Base-by-base conservation (phyloP, 371 early-diverging fungal genomes). In the Umbelopsis sp. region DNA sequence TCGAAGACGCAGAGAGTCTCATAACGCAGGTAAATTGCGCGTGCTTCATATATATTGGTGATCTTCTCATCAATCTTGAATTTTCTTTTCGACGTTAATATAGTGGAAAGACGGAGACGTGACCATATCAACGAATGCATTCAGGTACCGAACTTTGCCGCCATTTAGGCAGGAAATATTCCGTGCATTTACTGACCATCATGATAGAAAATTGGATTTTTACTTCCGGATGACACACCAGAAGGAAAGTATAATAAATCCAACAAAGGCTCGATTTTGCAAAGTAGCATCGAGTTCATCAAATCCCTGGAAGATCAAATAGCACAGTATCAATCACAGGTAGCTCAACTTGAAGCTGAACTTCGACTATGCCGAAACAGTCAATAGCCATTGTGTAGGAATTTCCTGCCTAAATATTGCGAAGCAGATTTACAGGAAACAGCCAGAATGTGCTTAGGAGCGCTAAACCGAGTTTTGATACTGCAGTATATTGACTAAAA, bases 1-100 rank as follows among this genome's bases (percentile, higher is more conserved):
- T 9, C 85, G 97, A 25, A 89, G 94, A 32, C 90, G 98, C 69
- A 84, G 98, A 46, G 99, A 97, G 78, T 93, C 94, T 50, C 99
- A 98, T 84, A 98, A 98, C 76, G 96, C 96, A 16, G 57, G 57
- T 57, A 57, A 57, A 18, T 32, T 12, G 18, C 18, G 48, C 7
- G 20, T 48, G 48, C 18, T 29, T 12, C 25, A 29, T 16, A 25
- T 12, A 18, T 57, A n/a, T 14, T 6, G 3, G 22, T 18, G 57
- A 41, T 41, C 41, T 41, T 12, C 41, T 41, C 7, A 12, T 41
- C 0, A 41, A 41, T 7, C 7, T 1, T 12, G 0, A 41, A 10
- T 41, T 41, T 41, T 41, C 10, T 41, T 41, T 41, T 7, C 41
- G 2, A 41, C 12, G 7, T 41, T 7, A 41, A 29, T 53, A 11